A percentile compares a stretch with the other conserved stretches of the same genome.
phyloP scores from a whole-genome alignment of 768 basidiomycete species.

The Russula sp. region DNA sequence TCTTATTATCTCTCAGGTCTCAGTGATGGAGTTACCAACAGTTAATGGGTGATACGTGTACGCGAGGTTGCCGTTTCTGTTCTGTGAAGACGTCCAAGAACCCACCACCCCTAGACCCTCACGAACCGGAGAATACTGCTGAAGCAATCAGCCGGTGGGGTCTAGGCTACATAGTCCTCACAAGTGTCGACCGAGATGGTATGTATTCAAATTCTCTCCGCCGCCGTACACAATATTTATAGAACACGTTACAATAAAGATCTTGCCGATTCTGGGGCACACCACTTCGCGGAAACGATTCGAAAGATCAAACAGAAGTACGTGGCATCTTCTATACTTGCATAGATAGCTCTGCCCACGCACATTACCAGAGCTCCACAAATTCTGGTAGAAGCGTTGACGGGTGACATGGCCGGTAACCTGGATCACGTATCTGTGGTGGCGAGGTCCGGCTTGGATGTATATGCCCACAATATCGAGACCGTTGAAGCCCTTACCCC shows the following conservation, averaged over 20 bases:
- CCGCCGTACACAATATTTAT: not conserved
- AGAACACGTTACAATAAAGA: constrained; percentile 42
- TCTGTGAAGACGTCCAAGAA: constrained; percentile 88
- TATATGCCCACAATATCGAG: constrained; percentile 97
- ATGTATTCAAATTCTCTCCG: constrained; percentile 24
- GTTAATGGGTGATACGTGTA: constrained; percentile 99
- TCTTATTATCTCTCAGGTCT: not conserved
- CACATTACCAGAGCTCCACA: constrained; percentile 65
- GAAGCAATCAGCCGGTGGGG: constrained; percentile 99
- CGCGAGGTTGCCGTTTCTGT: constrained; percentile 95
- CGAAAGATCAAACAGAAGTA: constrained; percentile 93
- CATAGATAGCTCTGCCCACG: not conserved
- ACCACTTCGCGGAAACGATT: constrained; percentile 94
- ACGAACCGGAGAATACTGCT: constrained; percentile 97
- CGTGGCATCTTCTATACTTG: constrained; percentile 20
- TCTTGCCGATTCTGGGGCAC: constrained; percentile 83
- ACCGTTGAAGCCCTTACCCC: constrained; percentile 93
- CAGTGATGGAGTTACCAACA: constrained; percentile 27
- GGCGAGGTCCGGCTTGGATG: constrained; percentile 90
- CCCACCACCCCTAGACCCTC: constrained; percentile 87
- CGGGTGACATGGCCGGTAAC: constrained; percentile 86
- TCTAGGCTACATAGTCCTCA: constrained; percentile 94
- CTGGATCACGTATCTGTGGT: constrained; percentile 70
- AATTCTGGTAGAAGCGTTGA: constrained; percentile 93
- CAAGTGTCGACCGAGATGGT: constrained; percentile 97